phyloP scores from a whole-genome alignment of 352 stramenopile species.

The Thalassiosira hispida region DNA sequence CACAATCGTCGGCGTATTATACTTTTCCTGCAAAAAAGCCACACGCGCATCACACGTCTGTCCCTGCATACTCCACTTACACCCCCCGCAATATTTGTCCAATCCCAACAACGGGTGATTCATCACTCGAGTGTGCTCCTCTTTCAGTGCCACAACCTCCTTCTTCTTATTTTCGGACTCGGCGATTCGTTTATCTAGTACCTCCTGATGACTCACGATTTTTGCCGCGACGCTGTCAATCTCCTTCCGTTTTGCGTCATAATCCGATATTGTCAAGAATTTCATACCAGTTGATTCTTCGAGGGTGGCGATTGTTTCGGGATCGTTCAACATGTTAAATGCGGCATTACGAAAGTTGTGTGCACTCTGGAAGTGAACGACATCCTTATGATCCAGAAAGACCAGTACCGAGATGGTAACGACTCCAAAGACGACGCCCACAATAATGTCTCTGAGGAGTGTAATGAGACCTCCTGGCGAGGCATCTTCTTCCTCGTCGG shows the following conservation, averaged over 20 bases:
- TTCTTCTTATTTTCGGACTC: constrained; percentile 18
- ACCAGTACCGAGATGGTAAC: constrained; percentile 31
- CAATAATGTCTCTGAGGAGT: constrained; percentile 36
- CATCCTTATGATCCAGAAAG: constrained; percentile 41
- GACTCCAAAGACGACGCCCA: constrained; percentile 30
- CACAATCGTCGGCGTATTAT: background rate
- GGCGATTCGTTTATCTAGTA: background rate
- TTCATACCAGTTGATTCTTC: constrained; percentile 31
- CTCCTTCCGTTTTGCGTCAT: constrained; percentile 17
- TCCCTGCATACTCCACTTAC: constrained; percentile 4
- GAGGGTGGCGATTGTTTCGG: constrained; percentile 23
- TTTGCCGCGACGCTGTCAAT: background rate
- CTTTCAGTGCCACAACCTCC: constrained; percentile 14
- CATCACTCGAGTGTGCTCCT: constrained; percentile 23
- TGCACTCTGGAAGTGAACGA: constrained; percentile 44
- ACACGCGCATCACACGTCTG: constrained; percentile 23
- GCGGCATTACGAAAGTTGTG: constrained; percentile 36
- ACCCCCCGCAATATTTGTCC: constrained; percentile 35
- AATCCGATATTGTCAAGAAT: constrained; percentile 29
- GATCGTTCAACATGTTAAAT: constrained; percentile 28
- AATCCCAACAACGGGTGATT: constrained; percentile 11
- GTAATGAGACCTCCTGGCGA: background rate
- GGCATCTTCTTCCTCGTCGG: constrained; percentile 6
- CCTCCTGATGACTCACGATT: background rate
- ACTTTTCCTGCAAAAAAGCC: constrained; percentile 32